Evolutionary conservation across 2,329 filamentous ascomycete species (phyloP), one percentile per base, ranked within the genome.

Genomic region (Aureobasidium pullulans): DNA sequence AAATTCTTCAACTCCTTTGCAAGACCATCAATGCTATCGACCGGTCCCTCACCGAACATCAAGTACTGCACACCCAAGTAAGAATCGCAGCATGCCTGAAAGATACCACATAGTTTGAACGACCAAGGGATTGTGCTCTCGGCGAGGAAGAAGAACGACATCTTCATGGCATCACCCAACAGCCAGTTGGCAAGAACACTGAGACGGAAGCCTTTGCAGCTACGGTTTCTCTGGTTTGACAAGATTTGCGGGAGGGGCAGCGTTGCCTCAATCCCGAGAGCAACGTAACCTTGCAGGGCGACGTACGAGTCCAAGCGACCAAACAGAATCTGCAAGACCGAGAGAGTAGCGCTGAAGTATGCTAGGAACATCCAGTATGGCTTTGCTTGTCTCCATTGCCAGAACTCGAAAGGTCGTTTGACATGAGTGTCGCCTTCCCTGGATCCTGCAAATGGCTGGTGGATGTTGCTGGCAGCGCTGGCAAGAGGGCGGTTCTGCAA

Each of bases 41-140:
- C 63, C 36, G 73, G 76, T 5, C 80, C 79, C 52, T 80, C 77
- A 10, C 85, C 85, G 71, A 88, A 91, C 73, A 86, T 77, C 67
- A 81, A 80, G 72, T 89, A 93, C 71, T 94, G 89, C 15, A 87
- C 71, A 1, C 88, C 89, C 47, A 94, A 78, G 63, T 88, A 85
- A 50, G 79, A 74, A 75, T 95, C 89, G 73, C 90, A 93, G 23
- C 76, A 77, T 19, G 88, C 87, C 77, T 94, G 89, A 73, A 94
- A 91, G 59, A 90, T 79, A 64, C 88, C 90, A 69, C 89, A 93
- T 19, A 90, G 74, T 76, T 93, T 93, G 74, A 94, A 95, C 1
- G 87, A 84, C 80, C 81, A 81, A 0, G 89, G 89, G 34, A 94
- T 73, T 4, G 83, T 83, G 1, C 80, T 82, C 1, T 86, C 82